A percentile compares a stretch with the other conserved stretches of the same genome.
Conservation (phyloP, 805 yeast species). For the Monosporozyma siamensis region DNA sequence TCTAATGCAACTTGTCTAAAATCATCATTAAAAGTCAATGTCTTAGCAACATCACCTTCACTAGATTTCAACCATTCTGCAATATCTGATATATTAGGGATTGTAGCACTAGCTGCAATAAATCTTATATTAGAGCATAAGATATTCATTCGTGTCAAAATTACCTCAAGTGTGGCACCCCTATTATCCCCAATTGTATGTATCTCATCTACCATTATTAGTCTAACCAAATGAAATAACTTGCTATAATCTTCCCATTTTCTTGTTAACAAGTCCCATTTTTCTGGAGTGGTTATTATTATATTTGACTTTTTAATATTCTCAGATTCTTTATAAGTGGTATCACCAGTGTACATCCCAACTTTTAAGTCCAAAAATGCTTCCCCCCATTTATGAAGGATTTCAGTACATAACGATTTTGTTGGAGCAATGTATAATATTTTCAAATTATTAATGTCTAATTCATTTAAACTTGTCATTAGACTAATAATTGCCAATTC, state of each 20-base stretch:
- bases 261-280: slow-evolving; percentile 50
- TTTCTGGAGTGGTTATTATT: slow-evolving; percentile 53
- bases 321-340: slow-evolving; percentile 37
- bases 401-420: slow-evolving; percentile 46
- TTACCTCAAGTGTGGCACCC: slow-evolving; percentile 42
- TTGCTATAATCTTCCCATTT: slow-evolving; percentile 38
- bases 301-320: slow-evolving; percentile 40
- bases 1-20: slow-evolving; percentile 38
- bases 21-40: slow-evolving; percentile 38
- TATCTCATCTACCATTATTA: slow-evolving; percentile 41
- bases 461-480: slow-evolving; percentile 13
- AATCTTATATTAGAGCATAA: slow-evolving; percentile 33
- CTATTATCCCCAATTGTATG: slow-evolving; percentile 38
- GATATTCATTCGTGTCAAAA: slow-evolving; percentile 39
- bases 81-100: slow-evolving; percentile 42
- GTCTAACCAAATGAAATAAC: slow-evolving; percentile 34
- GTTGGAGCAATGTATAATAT: slow-evolving; percentile 51
- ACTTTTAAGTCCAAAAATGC: slow-evolving; percentile 38
- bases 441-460: slow-evolving; percentile 14
- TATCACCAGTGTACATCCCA: slow-evolving; percentile 48
- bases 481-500: slow-evolving; percentile 41
- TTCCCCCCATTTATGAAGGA: slow-evolving; percentile 37
- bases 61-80: slow-evolving; percentile 36
- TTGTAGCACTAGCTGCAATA: slow-evolving; percentile 44
- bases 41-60: slow-evolving; percentile 23